phyloP scores from a whole-genome alignment of 2,329 filamentous ascomycete species.

The Clonostachys rhizophaga region DNA sequence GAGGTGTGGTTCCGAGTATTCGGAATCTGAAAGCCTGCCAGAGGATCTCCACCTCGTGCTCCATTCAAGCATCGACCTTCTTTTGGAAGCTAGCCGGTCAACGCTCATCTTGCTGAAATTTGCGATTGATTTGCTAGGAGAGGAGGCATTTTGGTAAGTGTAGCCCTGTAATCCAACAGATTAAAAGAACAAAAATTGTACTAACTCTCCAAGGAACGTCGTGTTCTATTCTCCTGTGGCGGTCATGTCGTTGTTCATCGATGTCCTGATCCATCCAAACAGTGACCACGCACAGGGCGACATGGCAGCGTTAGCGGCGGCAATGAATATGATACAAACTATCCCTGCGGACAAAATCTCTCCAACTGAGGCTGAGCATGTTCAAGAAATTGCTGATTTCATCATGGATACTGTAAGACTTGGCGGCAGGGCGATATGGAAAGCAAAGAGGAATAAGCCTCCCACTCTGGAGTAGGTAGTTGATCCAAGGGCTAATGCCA shows the following conservation, averaged over 20 bases:
- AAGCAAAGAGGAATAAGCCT: conserved; percentile 1
- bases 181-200: background rate
- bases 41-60: conserved; percentile 34
- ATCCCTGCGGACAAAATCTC: conserved; percentile 1
- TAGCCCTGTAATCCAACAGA: background rate
- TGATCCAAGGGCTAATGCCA: no score
- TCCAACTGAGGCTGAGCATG: background rate
- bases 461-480: no score
- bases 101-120: conserved; percentile 41
- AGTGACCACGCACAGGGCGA: conserved; percentile 4
- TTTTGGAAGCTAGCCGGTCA: conserved; percentile 50
- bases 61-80: conserved; percentile 45
- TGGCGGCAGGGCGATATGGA: conserved; percentile 3
- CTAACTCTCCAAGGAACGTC: conserved; percentile 2
- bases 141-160: conserved; percentile 44
- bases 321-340: conserved; percentile 1
- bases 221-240: conserved; percentile 3
- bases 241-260: conserved; percentile 7
- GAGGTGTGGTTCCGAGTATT: conserved; percentile 31
- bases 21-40: conserved; percentile 11
- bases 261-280: conserved; percentile 4
- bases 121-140: conserved; percentile 31
- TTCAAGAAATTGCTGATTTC: conserved; percentile 1
- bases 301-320: conserved; percentile 8
- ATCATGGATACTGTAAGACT: conserved; percentile 5